A percentile compares a stretch with the other conserved stretches of the same genome.
Conservation (phyloP, 164 flowering plant genomes). For the Vitis cinerea region DNA sequence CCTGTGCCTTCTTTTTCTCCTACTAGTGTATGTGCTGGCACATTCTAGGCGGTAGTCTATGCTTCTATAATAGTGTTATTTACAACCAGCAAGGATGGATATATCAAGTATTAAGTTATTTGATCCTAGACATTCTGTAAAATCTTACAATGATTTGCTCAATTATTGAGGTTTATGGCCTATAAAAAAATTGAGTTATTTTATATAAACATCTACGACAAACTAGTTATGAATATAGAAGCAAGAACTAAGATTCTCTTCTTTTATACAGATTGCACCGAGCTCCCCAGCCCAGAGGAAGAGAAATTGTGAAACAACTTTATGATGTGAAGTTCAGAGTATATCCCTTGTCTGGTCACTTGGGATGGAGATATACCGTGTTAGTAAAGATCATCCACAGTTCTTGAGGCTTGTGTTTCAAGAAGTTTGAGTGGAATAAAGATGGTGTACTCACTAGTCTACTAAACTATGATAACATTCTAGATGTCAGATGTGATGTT, state of each 20-base stretch:
- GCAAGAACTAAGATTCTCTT: neutral
- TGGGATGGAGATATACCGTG: constrained; percentile 22
- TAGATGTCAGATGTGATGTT: constrained; percentile 2
- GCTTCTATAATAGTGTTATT: no score
- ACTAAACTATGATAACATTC: neutral
- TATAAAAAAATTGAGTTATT: no score
- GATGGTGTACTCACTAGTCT: constrained; percentile 12
- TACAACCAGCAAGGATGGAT: neutral
- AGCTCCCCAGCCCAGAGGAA: constrained; percentile 21
- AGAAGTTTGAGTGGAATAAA: constrained; percentile 16
- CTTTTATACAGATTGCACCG: constrained; percentile 15
- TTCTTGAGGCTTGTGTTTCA: constrained; percentile 15
- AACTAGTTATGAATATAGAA: no score
- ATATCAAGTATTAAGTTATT: neutral
- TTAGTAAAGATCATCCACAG: constrained; percentile 16
- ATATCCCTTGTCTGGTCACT: constrained; percentile 21
- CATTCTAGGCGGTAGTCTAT: no score
- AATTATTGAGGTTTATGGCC: no score
- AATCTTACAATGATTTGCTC: no score
- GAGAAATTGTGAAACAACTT: constrained; percentile 6
- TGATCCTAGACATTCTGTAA: neutral
- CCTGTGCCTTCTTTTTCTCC: no score
- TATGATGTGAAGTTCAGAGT: constrained; percentile 13
- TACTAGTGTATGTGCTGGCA: no score
- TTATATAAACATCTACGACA: no score